A percentile compares a stretch with the other conserved stretches of the same genome.
Conservation (phyloP, 108 stramenopile species). For the Cylindrotheca closterium region DNA sequence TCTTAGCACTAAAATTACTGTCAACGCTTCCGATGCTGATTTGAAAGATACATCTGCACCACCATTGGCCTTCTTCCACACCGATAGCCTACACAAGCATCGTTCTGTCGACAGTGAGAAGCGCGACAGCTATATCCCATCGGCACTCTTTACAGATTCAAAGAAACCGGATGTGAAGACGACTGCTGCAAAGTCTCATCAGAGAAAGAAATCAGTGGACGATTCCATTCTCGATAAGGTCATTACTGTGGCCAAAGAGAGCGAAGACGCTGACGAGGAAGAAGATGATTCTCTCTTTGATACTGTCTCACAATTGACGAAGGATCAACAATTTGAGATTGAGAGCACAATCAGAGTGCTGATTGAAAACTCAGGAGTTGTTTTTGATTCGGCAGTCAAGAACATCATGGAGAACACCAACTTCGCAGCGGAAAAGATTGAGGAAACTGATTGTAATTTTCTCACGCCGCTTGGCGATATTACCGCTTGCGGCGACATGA, state of each 20-base stretch:
- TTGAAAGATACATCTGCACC: too few relatives aligned
- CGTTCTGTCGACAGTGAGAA: not conserved
- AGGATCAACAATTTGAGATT: not conserved
- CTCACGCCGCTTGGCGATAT: not conserved
- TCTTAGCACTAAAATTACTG: not conserved
- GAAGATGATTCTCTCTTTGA: not conserved
- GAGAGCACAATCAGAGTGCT: not conserved
- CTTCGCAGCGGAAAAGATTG: not conserved
- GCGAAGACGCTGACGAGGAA: not conserved
- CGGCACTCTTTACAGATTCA: not conserved
- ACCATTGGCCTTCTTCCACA: too few relatives aligned
- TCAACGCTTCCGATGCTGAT: not conserved
- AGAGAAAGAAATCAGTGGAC: not conserved
- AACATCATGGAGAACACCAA: not conserved
- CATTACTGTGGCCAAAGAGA: not conserved
- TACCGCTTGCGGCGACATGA: too few relatives aligned
- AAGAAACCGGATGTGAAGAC: not conserved
- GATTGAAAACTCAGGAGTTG: not conserved
- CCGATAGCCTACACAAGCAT: too few relatives aligned
- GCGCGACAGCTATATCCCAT: too few relatives aligned
- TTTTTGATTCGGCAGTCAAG: not conserved
- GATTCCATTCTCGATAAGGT: not conserved
- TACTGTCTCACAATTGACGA: not conserved
- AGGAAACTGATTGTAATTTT: not conserved
- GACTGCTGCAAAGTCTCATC: not conserved